Evolutionary conservation across 257 asterid genomes (phyloP), one percentile per base, ranked within the genome.

Genomic region (Parsonsia alboflavescens): DNA sequence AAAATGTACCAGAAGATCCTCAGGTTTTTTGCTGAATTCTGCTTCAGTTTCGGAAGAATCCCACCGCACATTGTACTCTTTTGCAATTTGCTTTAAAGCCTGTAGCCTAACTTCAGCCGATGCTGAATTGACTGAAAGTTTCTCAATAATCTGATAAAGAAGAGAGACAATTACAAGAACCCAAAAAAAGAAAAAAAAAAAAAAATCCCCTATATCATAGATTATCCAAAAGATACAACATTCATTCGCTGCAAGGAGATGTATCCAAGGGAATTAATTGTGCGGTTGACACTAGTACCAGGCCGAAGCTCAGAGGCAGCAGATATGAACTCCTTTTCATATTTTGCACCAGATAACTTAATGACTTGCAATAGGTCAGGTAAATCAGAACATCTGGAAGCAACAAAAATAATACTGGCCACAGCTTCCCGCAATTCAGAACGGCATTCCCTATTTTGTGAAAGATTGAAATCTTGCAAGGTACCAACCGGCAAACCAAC

Each of bases 291-390:
- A 71, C 93, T 90, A 64, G 99, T 84, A 74, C 90, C 98, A 19
- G 98, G 99, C 24, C 92, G 96, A 84, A 92, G 97, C 85, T 94
- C 96, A 7, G 97, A 88, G 28, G 98, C 96, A 75, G 99, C 98
- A 69, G 96, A 85, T 68, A 85, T 79, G 83, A 94, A 94, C 71
- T 94, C 99, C 86, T 94, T 94, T 63, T 97, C 98, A 49, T 94
- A 94, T 79, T 94, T 92, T 53, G 93, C 86, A 6, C 91, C 88
- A 83, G 90, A 88, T 73, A 92, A 80, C 73, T 92, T 92, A 83
- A 88, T 78, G 75, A 88, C 96, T 3, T 88, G 95, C 80, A 94
- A 81, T 72, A 92, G 78, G 81, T 92, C 99, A 0, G 96, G 97
- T 82, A 94, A 80, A 86, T 94, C 98, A 68, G 99, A 90, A 83